Conservation (phyloP, 768 basidiomycete species). For the Lentinula lateritia region DNA sequence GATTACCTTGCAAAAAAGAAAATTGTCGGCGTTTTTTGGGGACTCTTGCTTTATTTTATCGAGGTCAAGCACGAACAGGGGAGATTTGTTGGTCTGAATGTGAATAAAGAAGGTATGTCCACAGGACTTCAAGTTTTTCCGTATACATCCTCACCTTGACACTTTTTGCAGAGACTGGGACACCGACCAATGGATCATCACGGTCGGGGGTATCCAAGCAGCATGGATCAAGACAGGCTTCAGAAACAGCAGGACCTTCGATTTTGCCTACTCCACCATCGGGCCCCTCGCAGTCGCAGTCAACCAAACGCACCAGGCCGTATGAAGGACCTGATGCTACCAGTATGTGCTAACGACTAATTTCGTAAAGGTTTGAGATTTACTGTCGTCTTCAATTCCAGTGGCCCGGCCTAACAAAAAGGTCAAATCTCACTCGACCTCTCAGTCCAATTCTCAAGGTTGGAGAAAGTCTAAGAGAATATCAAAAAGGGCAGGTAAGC, state of each 20-base stretch:
- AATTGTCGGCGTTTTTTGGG: not conserved
- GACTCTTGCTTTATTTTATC: not conserved
- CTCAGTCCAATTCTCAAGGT: no score
- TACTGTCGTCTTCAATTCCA: no score
- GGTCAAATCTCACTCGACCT: no score
- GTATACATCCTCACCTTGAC: not conserved
- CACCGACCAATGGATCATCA: not conserved
- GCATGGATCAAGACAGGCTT: not conserved
- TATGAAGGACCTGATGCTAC: not conserved
- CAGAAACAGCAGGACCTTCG: not conserved
- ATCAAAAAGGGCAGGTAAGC: no score
- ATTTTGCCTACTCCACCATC: not conserved
- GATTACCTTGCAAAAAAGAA: not conserved
- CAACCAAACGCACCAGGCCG: not conserved
- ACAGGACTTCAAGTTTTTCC: no score
- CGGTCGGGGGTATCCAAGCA: no score
- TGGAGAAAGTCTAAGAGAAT: no score
- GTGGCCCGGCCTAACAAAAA: no score
- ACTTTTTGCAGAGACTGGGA: no score
- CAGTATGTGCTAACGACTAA: no score
- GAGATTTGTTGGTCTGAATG: not conserved
- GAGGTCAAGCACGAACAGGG: not conserved
- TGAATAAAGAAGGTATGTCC: not conserved
- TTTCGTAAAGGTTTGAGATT: no score
- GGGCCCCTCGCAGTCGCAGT: not conserved